Evolutionary conservation across 164 flowering plant genomes (phyloP).

Genomic region (Magnolia officinalis): DNA sequence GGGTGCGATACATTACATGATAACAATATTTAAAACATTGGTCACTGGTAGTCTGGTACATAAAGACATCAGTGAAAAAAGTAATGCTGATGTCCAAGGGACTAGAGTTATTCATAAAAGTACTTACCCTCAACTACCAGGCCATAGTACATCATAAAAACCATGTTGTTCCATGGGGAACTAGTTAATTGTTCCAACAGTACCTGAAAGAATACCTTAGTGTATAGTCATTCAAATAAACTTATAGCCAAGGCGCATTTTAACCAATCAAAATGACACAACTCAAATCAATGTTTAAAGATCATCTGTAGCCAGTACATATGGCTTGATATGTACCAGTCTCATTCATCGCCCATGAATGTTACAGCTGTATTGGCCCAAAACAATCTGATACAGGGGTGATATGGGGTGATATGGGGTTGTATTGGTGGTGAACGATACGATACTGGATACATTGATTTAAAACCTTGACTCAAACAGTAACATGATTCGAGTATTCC

Average conservation of each 20-base stretch:
- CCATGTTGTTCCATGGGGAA: slow-evolving; percentile 84
- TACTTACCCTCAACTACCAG: slow-evolving; percentile 60
- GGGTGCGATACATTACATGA: no score
- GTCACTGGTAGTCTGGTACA: not conserved
- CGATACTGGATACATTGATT: no score
- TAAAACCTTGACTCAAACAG: no score
- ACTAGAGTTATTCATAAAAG: not conserved
- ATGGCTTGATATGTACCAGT: no score
- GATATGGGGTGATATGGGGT: no score
- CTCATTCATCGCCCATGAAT: no score
- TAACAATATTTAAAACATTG: no score
- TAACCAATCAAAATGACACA: not conserved
- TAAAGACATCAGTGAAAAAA: not conserved
- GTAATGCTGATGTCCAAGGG: not conserved
- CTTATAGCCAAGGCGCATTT: not conserved
- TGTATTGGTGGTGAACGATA: no score
- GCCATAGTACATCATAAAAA: slow-evolving; percentile 81
- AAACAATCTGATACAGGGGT: no score
- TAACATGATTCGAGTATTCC: not conserved
- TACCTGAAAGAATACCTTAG: slow-evolving; percentile 38
- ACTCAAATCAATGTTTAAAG: not conserved
- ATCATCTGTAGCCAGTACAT: no score
- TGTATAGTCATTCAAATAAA: not conserved
- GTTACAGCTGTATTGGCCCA: no score
- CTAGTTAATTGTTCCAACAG: slow-evolving; percentile 66